Percentiles rank a stretch among this genome's conserved stretches.
Conservation (phyloP, 2,329 filamentous ascomycete species). For the Lachnellula arida region DNA sequence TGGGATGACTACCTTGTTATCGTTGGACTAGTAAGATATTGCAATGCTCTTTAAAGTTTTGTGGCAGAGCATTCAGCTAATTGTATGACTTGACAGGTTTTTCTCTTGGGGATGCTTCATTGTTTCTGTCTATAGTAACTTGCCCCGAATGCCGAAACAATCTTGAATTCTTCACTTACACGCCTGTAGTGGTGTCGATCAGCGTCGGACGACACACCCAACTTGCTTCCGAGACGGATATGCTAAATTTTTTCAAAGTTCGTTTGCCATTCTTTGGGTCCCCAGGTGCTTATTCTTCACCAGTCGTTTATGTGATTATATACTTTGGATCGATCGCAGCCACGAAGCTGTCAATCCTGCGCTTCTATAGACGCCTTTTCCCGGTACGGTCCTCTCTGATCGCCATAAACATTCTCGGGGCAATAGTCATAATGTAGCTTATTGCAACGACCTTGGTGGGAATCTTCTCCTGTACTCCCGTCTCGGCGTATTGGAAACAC, state of each 20-base stretch:
- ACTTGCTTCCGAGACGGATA: background rate
- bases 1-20: background rate
- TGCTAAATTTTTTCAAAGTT: background rate
- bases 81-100: background rate
- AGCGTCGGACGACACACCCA: background rate
- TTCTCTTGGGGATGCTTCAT: background rate
- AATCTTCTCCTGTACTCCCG: conserved; percentile 6
- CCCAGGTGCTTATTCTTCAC: background rate
- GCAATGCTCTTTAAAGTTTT: background rate
- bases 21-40: background rate
- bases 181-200: background rate
- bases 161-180: background rate
- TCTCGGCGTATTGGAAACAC: conserved; percentile 1
- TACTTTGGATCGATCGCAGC: conserved; percentile 2
- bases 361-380: conserved; percentile 8
- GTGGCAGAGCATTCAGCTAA: background rate
- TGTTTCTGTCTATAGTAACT: background rate
- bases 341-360: conserved; percentile 10
- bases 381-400: background rate
- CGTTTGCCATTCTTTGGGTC: background rate
- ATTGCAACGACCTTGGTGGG: conserved; percentile 3
- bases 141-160: background rate
- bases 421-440: conserved; percentile 6
- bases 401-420: background rate
- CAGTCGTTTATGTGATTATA: conserved; percentile 1